Evolutionary conservation across 1,284 basidiomycete genomes (phyloP).

Genomic region (Ceratorhiza oryzae-sativae): DNA sequence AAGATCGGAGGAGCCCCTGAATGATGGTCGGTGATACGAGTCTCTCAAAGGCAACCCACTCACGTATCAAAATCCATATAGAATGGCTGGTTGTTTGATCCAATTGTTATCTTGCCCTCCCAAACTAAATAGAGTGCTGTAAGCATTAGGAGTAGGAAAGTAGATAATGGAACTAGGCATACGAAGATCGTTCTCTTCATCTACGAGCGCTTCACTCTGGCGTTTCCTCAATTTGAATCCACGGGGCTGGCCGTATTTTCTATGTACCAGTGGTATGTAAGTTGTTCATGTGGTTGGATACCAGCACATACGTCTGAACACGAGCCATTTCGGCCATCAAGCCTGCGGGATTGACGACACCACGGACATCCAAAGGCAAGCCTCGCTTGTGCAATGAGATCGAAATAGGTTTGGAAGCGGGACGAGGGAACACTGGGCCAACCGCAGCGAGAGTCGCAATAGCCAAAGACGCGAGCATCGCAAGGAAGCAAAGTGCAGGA

Average conservation of each 20-base stretch:
- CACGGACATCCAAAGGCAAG: neutral
- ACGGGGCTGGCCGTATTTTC: slow-evolving; percentile 4
- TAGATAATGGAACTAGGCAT: neutral
- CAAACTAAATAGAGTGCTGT: neutral
- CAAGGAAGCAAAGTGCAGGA: neutral
- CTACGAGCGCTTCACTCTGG: neutral
- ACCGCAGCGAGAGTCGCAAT: neutral
- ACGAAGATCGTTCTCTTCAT: slow-evolving; percentile 6
- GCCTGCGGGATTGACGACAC: neutral
- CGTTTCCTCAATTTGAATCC: neutral
- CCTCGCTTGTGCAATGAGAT: neutral
- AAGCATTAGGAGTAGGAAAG: neutral
- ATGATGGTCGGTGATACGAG: too few relatives aligned
- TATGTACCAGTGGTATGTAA: too few relatives aligned
- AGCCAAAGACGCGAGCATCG: neutral
- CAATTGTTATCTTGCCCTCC: slow-evolving; percentile 10
- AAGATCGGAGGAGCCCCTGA: slow-evolving; percentile 80
- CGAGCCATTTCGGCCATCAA: neutral
- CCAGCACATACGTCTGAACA: slow-evolving; percentile 3
- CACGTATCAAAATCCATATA: slow-evolving; percentile 30
- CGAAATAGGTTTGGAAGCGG: neutral
- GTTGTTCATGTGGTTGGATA: too few relatives aligned
- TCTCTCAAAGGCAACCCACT: neutral
- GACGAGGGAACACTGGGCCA: neutral
- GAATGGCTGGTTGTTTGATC: neutral